phyloP scores from a whole-genome alignment of 495 filamentous ascomycete genomes.

The Hypoxylon lienhwacheense region DNA sequence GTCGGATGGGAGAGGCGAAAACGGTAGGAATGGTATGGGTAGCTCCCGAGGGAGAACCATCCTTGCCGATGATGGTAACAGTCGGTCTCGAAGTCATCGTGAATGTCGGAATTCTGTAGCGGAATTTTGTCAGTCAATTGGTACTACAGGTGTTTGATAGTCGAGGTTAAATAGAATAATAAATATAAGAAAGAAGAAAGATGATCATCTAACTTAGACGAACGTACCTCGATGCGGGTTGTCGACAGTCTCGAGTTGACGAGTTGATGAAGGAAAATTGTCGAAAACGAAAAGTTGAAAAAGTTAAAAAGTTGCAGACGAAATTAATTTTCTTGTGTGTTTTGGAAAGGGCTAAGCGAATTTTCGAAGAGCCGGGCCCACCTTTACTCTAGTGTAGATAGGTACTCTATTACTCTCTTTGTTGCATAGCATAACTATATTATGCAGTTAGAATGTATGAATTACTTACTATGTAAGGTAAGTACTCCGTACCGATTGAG shows the following conservation, averaged over 20 bases:
- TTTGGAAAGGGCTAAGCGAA: conserved; percentile 40
- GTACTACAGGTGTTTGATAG: background rate
- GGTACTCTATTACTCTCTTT: too few relatives aligned
- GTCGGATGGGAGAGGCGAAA: conserved; percentile 94
- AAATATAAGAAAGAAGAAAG: background rate
- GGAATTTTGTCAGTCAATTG: conserved; percentile 18
- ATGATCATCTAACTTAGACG: conserved; percentile 4
- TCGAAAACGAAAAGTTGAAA: too few relatives aligned
- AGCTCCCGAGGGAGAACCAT: conserved; percentile 84
- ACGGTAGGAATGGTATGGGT: conserved; percentile 90
- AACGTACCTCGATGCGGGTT: conserved; percentile 38
- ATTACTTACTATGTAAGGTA: too few relatives aligned
- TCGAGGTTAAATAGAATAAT: background rate
- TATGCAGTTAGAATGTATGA: too few relatives aligned
- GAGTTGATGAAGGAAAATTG: conserved; percentile 31
- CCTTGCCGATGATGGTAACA: conserved; percentile 88
- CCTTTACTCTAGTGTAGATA: too few relatives aligned
- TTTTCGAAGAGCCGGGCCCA: conserved; percentile 10
- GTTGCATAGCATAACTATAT: too few relatives aligned
- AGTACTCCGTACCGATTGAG: too few relatives aligned
- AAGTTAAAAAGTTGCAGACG: conserved; percentile 25
- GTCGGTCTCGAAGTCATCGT: conserved; percentile 93
- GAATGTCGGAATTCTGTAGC: conserved; percentile 39
- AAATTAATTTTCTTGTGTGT: conserved; percentile 42
- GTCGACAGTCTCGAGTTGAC: conserved; percentile 34